phyloP scores from a whole-genome alignment of 1,284 basidiomycete species.

The Leucoagaricus sp. region DNA sequence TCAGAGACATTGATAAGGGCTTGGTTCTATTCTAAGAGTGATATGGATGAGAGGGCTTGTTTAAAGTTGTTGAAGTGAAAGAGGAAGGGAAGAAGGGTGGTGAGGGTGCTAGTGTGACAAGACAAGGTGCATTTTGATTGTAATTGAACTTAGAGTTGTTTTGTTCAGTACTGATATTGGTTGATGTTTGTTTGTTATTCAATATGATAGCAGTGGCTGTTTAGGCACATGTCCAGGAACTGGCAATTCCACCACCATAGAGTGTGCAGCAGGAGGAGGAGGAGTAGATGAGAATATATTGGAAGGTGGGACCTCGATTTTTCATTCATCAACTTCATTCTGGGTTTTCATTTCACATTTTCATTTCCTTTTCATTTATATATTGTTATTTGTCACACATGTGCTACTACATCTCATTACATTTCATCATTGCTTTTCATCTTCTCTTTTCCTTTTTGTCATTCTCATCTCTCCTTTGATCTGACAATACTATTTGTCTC shows the following conservation, averaged over 20 bases:
- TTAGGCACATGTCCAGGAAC: constrained; percentile 30
- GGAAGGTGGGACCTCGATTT: constrained; percentile 59
- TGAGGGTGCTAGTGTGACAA: constrained; percentile 17
- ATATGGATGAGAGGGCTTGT: constrained; percentile 44
- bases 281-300: constrained; percentile 83
- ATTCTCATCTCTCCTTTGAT: too few relatives aligned
- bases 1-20: constrained; percentile 65
- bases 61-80: constrained; percentile 63
- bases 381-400: too few relatives aligned
- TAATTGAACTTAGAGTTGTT: constrained; percentile 18
- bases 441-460: too few relatives aligned
- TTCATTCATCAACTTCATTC: constrained; percentile 19
- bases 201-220: constrained; percentile 12
- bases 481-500: too few relatives aligned
- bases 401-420: too few relatives aligned
- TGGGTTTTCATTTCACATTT: too few relatives aligned
- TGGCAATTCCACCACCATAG: constrained; percentile 54
- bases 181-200: constrained; percentile 1
- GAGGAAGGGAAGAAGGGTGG: constrained; percentile 40
- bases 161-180: not conserved
- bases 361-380: too few relatives aligned
- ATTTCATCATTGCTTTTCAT: not conserved
- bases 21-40: constrained; percentile 71
- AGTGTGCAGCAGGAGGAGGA: constrained; percentile 75
- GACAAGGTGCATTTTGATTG: constrained; percentile 42